Evolutionary conservation across 495 filamentous ascomycete species (phyloP), one percentile per base, ranked within the genome.

Genomic region (Podospora comata): DNA sequence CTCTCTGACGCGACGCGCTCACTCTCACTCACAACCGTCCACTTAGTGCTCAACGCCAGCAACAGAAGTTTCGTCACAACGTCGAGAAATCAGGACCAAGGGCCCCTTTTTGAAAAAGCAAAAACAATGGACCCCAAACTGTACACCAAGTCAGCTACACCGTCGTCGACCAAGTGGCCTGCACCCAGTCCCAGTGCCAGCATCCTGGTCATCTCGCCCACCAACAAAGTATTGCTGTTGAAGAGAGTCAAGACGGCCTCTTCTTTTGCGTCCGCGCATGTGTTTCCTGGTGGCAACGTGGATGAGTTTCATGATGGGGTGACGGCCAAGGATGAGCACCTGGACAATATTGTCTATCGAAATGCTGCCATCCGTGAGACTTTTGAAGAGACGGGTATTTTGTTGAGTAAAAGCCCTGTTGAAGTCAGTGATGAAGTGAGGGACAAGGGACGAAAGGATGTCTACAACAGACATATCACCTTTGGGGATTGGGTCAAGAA

Each of bases 271-370:
- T 94, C 91, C 0, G 94, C 94, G 0, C 93, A 98, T 74, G 95
- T 99, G 66, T 99, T 99, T 72, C 95, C 95, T 0, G 95, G 95
- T n/a, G 95, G 95, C 0, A 93, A 95, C 69, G 80, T 96, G 7
- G 90, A 90, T 0, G 64, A 79, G 0, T 85, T 87, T 56, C 88
- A 92, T 67, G 92, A 97, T 67, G 92, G 89, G 7, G 68, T 78
- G 0, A 19, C 81, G 88, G 30, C 86, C 87, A 5, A 73, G 83
- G 5, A 74, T 78, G 48, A 69, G 73, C 92, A 96, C 75, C 74
- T 83, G 6, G 92, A 96, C 74, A 85, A 85, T 4, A 74, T 79
- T 19, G 83, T 84, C 6, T 97, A 97, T 71, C 82, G 93, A 13
- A 77, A 90, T 16, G 93, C 88, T 26, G 95, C 94, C 0, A 87